A percentile compares a stretch with the other conserved stretches of the same genome.
Conservation (phyloP, 441 rosid genomes). For the Caryocar brasiliense region DNA sequence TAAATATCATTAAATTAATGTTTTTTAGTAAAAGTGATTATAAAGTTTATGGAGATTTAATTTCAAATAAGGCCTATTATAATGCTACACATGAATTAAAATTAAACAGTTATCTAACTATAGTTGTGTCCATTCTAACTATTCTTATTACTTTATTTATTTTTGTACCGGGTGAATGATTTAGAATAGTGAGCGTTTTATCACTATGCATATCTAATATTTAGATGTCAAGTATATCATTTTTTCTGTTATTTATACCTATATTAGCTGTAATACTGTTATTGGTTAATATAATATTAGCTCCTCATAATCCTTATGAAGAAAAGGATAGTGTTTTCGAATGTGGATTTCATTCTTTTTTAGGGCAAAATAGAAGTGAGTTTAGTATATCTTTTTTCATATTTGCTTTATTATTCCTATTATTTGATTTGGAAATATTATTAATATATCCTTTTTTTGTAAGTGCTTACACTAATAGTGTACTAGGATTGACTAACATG, state of each 20-base stretch:
- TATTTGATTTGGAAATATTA: background rate
- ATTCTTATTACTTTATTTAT: too few species aligned
- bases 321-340: background rate
- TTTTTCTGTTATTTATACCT: background rate
- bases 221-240: background rate
- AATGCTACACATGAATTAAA: too few species aligned
- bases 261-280: background rate
- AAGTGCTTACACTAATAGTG: background rate
- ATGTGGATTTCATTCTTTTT: background rate
- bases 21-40: background rate
- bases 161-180: too few species aligned
- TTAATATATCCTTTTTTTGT: background rate
- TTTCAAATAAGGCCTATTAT: too few species aligned
- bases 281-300: background rate
- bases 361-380: background rate
- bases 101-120: too few species aligned
- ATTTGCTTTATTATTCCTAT: background rate
- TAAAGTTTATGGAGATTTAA: background rate
- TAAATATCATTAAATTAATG: background rate
- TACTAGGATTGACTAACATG: background rate
- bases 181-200: too few species aligned
- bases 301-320: background rate
- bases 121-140: too few species aligned
- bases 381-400: background rate
- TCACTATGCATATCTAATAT: too few species aligned